These are phyloP conservation scores for Hygrophila difformis DNA, from an alignment of 257 asterid species.

Conservation along the genomic window DNA sequence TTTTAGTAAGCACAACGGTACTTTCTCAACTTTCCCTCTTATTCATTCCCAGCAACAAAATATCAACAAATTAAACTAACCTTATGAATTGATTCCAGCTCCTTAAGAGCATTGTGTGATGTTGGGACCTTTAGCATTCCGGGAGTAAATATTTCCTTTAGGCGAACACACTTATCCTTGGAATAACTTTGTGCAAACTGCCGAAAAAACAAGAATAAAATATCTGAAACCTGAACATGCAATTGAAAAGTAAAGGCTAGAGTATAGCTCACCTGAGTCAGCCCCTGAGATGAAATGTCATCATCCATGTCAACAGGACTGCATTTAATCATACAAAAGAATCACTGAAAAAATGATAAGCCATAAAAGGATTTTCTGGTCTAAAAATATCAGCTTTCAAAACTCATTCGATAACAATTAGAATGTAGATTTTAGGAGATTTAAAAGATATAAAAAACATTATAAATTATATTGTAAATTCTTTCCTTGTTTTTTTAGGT, in stretches of 20 bases:
- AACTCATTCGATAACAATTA: neutral
- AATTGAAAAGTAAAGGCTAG: slow-evolving; percentile 8
- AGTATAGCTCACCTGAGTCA: slow-evolving; percentile 55
- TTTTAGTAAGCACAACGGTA: too few relatives aligned
- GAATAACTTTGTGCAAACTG: slow-evolving; percentile 83
- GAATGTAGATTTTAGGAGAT: slow-evolving; percentile 9
- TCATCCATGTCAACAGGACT: slow-evolving; percentile 89
- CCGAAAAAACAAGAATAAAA: slow-evolving; percentile 14
- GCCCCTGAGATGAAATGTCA: slow-evolving; percentile 86
- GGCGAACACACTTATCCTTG: slow-evolving; percentile 54
- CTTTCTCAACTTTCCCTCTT: neutral
- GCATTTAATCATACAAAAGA: slow-evolving; percentile 18
- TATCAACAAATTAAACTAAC: slow-evolving; percentile 24
- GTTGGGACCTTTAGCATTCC: slow-evolving; percentile 71
- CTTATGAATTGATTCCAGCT: slow-evolving; percentile 98
- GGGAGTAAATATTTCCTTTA: slow-evolving; percentile 82
- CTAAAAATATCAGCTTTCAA: neutral
- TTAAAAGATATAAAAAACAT: too few relatives aligned
- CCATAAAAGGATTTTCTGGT: slow-evolving; percentile 2
- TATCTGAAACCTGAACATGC: slow-evolving; percentile 3
- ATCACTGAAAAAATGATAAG: slow-evolving; percentile 9
- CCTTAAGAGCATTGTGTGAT: slow-evolving; percentile 69
- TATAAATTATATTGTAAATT: too few relatives aligned
- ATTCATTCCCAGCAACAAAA: neutral
- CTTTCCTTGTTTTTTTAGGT: too few relatives aligned